phyloP scores from a whole-genome alignment of 805 yeast genomes.

The Metschnikowia borealis region DNA sequence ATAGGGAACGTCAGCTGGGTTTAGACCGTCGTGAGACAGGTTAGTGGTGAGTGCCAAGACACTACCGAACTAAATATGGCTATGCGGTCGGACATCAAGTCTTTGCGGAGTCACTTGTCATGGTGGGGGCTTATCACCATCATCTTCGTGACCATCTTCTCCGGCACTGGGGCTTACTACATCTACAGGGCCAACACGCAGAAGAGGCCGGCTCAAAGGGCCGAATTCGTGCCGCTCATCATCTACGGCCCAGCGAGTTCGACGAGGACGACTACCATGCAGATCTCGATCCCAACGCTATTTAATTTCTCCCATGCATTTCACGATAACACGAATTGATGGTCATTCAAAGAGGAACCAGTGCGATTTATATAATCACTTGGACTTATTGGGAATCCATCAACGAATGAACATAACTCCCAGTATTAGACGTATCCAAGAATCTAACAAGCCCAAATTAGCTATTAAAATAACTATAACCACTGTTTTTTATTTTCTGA shows the following conservation, averaged over 20 bases:
- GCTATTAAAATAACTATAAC: too few relatives aligned
- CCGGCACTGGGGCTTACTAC: conserved; percentile 50
- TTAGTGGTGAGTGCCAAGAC: too few relatives aligned
- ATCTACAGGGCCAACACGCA: conserved; percentile 32
- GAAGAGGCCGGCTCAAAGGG: conserved; percentile 21
- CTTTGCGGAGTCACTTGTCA: conserved; percentile 89
- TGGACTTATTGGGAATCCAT: too few relatives aligned
- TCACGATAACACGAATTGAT: background rate
- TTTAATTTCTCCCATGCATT: conserved; percentile 5
- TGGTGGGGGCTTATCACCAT: conserved; percentile 80
- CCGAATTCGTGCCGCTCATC: conserved; percentile 41
- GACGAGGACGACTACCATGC: conserved; percentile 54
- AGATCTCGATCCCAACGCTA: conserved; percentile 40
- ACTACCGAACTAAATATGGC: conserved; percentile 78
- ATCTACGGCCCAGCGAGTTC: conserved; percentile 46
- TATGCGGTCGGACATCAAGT: conserved; percentile 80
- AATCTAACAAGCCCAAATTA: too few relatives aligned
- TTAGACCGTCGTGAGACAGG: too few relatives aligned
- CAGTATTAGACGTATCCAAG: too few relatives aligned
- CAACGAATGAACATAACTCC: too few relatives aligned
- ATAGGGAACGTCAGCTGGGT: too few relatives aligned
- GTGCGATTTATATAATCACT: too few relatives aligned
- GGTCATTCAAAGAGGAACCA: too few relatives aligned
- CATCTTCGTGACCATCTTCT: conserved; percentile 60
- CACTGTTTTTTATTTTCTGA: too few relatives aligned